Conservation (phyloP, 148 eudicot species). For the Rhododendron griersonianum region DNA sequence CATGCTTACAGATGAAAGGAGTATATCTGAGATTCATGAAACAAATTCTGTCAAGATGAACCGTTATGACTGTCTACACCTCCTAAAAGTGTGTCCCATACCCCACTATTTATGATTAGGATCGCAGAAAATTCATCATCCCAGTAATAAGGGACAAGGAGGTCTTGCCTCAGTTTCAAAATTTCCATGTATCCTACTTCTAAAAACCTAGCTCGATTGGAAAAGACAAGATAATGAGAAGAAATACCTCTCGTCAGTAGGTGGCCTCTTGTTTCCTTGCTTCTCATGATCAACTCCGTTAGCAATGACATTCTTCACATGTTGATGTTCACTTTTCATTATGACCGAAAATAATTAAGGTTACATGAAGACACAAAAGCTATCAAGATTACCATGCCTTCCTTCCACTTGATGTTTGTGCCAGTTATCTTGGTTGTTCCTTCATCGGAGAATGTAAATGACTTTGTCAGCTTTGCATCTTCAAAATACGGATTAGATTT, state of each 20-base stretch:
- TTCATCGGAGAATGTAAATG: conserved; percentile 70
- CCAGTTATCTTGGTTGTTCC: conserved; percentile 75
- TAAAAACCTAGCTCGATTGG: background rate
- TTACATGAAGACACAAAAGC: conserved; percentile 9
- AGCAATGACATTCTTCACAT: conserved; percentile 41
- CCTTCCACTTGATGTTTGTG: conserved; percentile 83
- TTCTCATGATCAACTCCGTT: conserved; percentile 53
- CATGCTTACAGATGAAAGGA: conserved; percentile 2
- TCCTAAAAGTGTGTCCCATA: background rate
- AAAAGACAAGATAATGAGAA: conserved; percentile 8
- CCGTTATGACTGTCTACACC: background rate
- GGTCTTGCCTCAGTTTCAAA: background rate
- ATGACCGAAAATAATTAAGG: background rate
- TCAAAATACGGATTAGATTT: conserved; percentile 81
- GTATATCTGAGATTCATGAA: background rate
- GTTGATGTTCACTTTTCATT: background rate
- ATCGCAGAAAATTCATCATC: background rate
- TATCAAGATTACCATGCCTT: conserved; percentile 51
- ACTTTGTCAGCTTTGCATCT: conserved; percentile 64
- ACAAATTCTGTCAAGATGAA: background rate
- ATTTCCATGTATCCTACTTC: background rate
- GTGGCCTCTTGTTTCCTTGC: conserved; percentile 71
- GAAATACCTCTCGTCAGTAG: conserved; percentile 62
- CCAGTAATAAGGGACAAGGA: background rate
- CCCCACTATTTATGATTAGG: background rate